Conservation (phyloP, 371 early-diverging fungal genomes). For the Mortierella sp. region DNA sequence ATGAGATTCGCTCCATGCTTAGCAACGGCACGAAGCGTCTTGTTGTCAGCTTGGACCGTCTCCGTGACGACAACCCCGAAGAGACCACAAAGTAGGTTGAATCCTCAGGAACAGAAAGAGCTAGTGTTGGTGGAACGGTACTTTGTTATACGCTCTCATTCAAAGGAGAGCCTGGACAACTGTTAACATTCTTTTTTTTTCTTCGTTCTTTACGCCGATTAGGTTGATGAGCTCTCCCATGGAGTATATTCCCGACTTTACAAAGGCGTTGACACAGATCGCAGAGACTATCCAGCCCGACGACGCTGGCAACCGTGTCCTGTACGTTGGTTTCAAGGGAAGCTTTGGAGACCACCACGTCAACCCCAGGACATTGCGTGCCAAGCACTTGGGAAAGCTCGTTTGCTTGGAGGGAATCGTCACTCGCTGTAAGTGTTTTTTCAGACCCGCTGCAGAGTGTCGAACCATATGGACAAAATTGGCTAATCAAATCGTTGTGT, state of each 20-base stretch:
- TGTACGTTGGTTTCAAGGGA: slow-evolving; percentile 91
- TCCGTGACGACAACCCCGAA: slow-evolving; percentile 82
- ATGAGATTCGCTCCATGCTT: slow-evolving; percentile 77
- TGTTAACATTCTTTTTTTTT: neutral
- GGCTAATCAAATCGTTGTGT: neutral
- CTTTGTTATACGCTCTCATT: neutral
- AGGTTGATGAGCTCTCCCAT: slow-evolving; percentile 84
- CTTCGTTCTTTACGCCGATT: neutral
- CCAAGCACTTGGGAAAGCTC: slow-evolving; percentile 88
- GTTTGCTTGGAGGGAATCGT: slow-evolving; percentile 99
- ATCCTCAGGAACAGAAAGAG: neutral
- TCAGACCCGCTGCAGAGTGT: neutral
- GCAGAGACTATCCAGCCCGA: slow-evolving; percentile 60
- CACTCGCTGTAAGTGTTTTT: slow-evolving; percentile 83
- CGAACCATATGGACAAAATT: neutral
- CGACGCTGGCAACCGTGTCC: slow-evolving; percentile 58
- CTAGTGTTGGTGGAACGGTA: neutral
- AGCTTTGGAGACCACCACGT: slow-evolving; percentile 94
- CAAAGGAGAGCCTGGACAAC: neutral
- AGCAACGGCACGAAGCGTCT: slow-evolving; percentile 76
- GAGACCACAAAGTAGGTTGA: slow-evolving; percentile 74
- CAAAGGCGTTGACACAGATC: slow-evolving; percentile 82
- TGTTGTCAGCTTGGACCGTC: slow-evolving; percentile 90
- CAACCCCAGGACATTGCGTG: slow-evolving; percentile 92
- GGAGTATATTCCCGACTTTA: slow-evolving; percentile 90